These are phyloP conservation scores for Epicoccum sorghinum DNA, from an alignment of 2,329 filamentous ascomycete genomes.

Conservation along the genomic window DNA sequence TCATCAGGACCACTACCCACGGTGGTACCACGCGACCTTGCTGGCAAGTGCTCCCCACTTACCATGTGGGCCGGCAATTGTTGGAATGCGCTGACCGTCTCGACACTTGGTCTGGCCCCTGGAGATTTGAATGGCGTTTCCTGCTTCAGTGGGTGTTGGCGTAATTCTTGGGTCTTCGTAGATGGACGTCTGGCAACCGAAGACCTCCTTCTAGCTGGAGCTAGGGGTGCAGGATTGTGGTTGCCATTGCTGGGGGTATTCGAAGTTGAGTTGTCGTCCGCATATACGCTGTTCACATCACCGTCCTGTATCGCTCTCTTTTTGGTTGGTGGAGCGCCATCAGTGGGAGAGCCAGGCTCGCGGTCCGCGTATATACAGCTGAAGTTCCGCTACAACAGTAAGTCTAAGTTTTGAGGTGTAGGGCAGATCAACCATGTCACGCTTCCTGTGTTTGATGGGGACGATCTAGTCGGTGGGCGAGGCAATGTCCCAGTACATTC, in stretches of 20 bases:
- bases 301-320: slow-evolving; percentile 33
- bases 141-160: slow-evolving; percentile 21
- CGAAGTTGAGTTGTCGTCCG: slow-evolving; percentile 27
- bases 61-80: slow-evolving; percentile 29
- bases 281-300: slow-evolving; percentile 21
- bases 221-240: slow-evolving; percentile 26
- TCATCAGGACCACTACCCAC: slow-evolving; percentile 57
- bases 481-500: too few relatives aligned
- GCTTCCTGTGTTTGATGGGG: too few relatives aligned
- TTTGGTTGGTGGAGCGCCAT: slow-evolving; percentile 48
- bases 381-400: slow-evolving; percentile 46
- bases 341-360: slow-evolving; percentile 42
- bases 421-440: neutral
- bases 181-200: slow-evolving; percentile 20
- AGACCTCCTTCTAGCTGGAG: slow-evolving; percentile 22
- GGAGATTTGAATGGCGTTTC: slow-evolving; percentile 28
- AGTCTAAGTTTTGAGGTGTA: slow-evolving; percentile 13
- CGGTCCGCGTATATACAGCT: slow-evolving; percentile 48
- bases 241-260: slow-evolving; percentile 33
- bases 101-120: slow-evolving; percentile 30
- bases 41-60: slow-evolving; percentile 28
- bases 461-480: too few relatives aligned
- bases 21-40: slow-evolving; percentile 41
- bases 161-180: slow-evolving; percentile 10
- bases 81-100: slow-evolving; percentile 33